Base-by-base conservation (phyloP, 1,284 basidiomycete species). In the Trichosporon coremiiforme region DNA sequence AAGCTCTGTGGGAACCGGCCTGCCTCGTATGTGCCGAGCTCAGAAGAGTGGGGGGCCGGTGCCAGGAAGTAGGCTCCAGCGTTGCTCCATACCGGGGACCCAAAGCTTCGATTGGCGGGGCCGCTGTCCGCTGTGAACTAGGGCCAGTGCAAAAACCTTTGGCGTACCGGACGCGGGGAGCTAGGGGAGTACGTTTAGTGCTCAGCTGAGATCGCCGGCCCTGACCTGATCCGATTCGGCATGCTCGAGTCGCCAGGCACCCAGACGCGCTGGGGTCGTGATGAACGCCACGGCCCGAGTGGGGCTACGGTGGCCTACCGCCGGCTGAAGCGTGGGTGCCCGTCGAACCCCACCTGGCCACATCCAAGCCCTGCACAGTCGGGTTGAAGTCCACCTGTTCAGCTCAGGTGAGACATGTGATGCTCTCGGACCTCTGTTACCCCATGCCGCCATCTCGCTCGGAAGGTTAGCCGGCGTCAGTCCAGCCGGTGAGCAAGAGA, bases 351-450 rank as follows among this genome's bases (percentile, higher is more conserved):
- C 47, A 53, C 47, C 47, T 53, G 47, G 22, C 47, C 20, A 22
- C 20, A 22, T 3, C 10, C 20, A 10, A 53, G 20, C 20, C 47
- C 47, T 53, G 47, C 20, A 17, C 41, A 4, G 10, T 53, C 20
- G 47, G 45, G 2, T 9, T 17, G 17, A 17, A 47, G 45, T 20
- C 45, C 47, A 53, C 47, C 47, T 53, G 47, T 20, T 53, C 20
- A 38, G 47, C 47, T 53, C 47, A 53, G 47, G 47, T 53, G 47
- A 53, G 47, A 53, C 47, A 53, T 53, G 47, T 53, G 47, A 53
- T 53, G 47, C 47, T 20, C n/a, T 53, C 9, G 47, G 47, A 9
- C n/a, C 47, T 53, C 47, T 38, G 36, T 38, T 53, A 53, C 47
- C 47, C 47, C 47, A 53, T 20, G 20, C 8, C 20, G 47, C 20